Percentiles rank a stretch among this genome's conserved stretches.
Evolutionary conservation across 257 asterid species (phyloP).

Genomic region (Sherardia arvensis): DNA sequence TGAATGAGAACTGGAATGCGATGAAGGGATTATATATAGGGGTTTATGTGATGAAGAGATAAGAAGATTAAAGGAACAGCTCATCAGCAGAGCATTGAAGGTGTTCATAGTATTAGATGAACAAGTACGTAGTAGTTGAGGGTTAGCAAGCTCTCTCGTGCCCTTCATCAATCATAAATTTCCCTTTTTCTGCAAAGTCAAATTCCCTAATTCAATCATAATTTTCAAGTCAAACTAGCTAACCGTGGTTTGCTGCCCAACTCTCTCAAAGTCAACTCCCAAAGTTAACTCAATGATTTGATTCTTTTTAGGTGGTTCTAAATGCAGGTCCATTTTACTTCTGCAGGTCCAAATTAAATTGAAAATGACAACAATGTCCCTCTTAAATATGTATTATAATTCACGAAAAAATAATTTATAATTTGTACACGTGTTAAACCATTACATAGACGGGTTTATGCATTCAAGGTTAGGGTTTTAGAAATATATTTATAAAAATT

Average conservation of each 20-base stretch:
- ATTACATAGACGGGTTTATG: no score
- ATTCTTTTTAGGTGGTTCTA: no score
- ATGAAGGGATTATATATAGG: slow-evolving; percentile 22
- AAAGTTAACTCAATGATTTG: no score
- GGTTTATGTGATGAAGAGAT: slow-evolving; percentile 18
- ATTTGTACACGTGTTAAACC: no score
- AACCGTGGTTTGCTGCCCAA: not conserved
- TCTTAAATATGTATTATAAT: no score
- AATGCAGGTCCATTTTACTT: no score
- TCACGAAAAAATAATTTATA: no score
- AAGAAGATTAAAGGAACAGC: slow-evolving; percentile 30
- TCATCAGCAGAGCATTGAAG: slow-evolving; percentile 22
- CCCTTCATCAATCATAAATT: slow-evolving; percentile 12
- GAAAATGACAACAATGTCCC: no score
- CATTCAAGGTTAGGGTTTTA: no score
- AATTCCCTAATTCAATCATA: not conserved
- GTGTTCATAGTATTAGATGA: not conserved
- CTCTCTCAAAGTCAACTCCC: not conserved
- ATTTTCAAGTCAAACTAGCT: not conserved
- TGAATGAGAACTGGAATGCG: not conserved
- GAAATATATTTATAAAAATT: no score
- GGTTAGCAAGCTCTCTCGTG: slow-evolving; percentile 18
- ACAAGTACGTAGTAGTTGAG: slow-evolving; percentile 4
- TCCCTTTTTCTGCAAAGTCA: slow-evolving; percentile 12
- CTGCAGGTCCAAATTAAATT: no score